Conservation (phyloP, 768 basidiomycete genomes). For the Tulasnella sp. region DNA sequence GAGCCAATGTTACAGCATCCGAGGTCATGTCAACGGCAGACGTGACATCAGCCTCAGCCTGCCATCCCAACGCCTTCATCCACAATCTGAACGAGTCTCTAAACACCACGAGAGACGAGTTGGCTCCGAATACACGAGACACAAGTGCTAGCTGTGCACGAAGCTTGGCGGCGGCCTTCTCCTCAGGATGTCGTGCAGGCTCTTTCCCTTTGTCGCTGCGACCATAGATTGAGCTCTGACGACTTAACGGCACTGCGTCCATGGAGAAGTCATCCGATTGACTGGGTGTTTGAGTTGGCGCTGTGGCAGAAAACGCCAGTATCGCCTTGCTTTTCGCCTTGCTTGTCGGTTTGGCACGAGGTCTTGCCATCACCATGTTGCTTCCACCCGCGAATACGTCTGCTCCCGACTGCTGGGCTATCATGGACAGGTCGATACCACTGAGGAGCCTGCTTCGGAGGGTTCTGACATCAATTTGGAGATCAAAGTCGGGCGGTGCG, state of each 20-base stretch:
- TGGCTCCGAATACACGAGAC: not conserved
- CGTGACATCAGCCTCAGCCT: not conserved
- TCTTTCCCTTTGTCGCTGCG: not conserved
- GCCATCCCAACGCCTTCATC: conserved; percentile 1
- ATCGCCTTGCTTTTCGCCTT: not conserved
- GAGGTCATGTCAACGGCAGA: not conserved
- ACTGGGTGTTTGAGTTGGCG: not conserved
- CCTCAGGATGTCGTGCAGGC: not conserved
- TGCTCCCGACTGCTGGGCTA: too few species aligned
- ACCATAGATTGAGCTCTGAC: not conserved
- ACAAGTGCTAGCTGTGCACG: not conserved
- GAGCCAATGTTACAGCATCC: not conserved
- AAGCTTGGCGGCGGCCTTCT: not conserved
- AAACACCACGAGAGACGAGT: not conserved
- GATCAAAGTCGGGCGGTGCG: not conserved
- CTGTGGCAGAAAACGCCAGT: not conserved
- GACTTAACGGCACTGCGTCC: not conserved
- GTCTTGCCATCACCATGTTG: not conserved
- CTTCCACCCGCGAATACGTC: not conserved
- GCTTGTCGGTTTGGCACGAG: not conserved
- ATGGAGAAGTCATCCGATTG: not conserved
- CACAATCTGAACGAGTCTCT: not conserved
- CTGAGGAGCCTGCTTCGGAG: not conserved
- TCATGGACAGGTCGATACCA: not conserved
- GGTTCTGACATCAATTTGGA: not conserved